Evolutionary conservation across 345 rosid genomes (phyloP).

Genomic region (Orychophragmus violaceus): DNA sequence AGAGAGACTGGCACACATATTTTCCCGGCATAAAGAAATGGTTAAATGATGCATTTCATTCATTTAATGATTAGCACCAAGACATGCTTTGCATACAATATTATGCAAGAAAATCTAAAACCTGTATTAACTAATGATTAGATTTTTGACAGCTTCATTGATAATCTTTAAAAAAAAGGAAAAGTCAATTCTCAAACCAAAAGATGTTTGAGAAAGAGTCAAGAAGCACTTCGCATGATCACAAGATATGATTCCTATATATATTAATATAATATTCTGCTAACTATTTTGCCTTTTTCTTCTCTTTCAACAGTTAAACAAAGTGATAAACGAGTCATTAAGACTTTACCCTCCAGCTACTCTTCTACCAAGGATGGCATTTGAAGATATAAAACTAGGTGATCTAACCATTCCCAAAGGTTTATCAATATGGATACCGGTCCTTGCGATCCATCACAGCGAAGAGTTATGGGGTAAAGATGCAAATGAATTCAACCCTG

Average conservation of each 20-base stretch:
- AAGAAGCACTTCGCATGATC: conserved; percentile 30
- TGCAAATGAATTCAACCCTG: conserved; percentile 80
- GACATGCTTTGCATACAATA: conserved; percentile 26
- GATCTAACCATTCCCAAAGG: conserved; percentile 87
- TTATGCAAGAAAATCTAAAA: conserved; percentile 9
- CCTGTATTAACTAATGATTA: conserved; percentile 26
- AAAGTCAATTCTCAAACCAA: conserved; percentile 23
- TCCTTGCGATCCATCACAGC: conserved; percentile 87
- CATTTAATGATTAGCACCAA: conserved; percentile 25
- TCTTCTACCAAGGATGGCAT: conserved; percentile 86
- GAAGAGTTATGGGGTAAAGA: conserved; percentile 90
- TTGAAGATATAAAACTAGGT: conserved; percentile 71
- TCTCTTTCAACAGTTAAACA: conserved; percentile 50
- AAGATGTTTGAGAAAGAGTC: conserved; percentile 29
- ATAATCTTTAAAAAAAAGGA: background rate
- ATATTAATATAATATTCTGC: background rate
- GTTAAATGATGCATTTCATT: background rate
- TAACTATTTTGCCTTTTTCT: conserved; percentile 3
- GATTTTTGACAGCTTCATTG: conserved; percentile 24
- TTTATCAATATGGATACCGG: conserved; percentile 90
- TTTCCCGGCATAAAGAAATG: background rate
- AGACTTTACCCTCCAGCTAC: conserved; percentile 94
- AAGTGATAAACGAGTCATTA: conserved; percentile 86
- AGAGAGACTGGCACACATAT: background rate
- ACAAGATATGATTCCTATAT: conserved; percentile 17